Percentiles rank a stretch among this genome's conserved stretches.
Evolutionary conservation across 225 moss, liverwort and hornwort genomes (phyloP).

Genomic region (Ulota crispa): DNA sequence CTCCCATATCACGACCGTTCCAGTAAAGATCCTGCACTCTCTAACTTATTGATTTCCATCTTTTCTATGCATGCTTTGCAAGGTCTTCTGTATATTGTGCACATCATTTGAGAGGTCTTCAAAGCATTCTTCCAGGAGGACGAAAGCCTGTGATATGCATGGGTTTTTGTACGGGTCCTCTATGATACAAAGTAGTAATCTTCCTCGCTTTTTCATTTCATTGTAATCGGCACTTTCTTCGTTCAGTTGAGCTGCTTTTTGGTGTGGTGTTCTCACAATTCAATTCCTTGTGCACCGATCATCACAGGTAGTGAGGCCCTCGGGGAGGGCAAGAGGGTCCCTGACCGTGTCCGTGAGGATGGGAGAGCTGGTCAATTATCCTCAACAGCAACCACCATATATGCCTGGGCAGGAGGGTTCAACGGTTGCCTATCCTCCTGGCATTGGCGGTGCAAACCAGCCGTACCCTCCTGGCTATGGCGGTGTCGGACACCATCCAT

Average conservation of each 20-base stretch:
- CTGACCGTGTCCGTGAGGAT: slow-evolving; percentile 51
- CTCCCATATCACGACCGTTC: slow-evolving; percentile 18
- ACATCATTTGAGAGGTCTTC: not conserved
- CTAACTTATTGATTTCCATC: not conserved
- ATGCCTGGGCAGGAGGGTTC: slow-evolving; percentile 16
- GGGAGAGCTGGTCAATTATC: slow-evolving; percentile 37
- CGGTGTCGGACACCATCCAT: slow-evolving; percentile 21
- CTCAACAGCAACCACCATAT: slow-evolving; percentile 8
- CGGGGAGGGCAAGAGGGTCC: slow-evolving; percentile 60
- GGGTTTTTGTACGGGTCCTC: not conserved
- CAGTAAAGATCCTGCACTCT: slow-evolving; percentile 4
- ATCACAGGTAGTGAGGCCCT: slow-evolving; percentile 62
- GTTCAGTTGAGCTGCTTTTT: not conserved
- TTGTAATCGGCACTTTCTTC: not conserved
- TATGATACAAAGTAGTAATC: not conserved
- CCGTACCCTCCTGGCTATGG: slow-evolving; percentile 39
- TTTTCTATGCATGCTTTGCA: not conserved
- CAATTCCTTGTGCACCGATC: not conserved
- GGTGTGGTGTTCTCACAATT: not conserved
- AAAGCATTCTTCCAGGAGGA: not conserved
- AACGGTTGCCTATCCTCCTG: slow-evolving; percentile 41
- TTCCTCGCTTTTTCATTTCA: not conserved
- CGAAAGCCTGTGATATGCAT: not conserved
- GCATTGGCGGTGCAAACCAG: slow-evolving; percentile 24
- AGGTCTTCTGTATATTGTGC: not conserved